Evolutionary conservation across 108 stramenopile genomes (phyloP).

Genomic region (Pinguiococcus pyrenoidosus): DNA sequence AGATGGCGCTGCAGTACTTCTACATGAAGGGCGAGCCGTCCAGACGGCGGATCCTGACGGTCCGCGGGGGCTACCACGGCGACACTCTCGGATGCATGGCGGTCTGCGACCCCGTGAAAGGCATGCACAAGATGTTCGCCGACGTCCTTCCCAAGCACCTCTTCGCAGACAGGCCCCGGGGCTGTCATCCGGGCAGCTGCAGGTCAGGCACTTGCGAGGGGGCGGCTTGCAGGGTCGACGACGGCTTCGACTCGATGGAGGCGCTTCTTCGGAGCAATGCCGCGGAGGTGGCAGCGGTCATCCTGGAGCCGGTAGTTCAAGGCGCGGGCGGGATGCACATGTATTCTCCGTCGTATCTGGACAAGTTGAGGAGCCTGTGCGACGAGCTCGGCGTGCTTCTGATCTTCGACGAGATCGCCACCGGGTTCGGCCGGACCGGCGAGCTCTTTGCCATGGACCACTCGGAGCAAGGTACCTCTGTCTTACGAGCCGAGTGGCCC

Average conservation of each 20-base stretch:
- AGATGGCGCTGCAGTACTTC: conserved; percentile 72
- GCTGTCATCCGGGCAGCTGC: neutral
- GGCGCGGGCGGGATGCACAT: conserved; percentile 77
- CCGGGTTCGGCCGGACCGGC: conserved; percentile 74
- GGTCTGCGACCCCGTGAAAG: conserved; percentile 67
- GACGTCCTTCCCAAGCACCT: conserved; percentile 40
- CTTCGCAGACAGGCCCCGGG: no score
- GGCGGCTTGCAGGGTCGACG: conserved; percentile 1
- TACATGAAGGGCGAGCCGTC: conserved; percentile 13
- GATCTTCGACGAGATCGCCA: conserved; percentile 74
- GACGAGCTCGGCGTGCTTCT: conserved; percentile 53
- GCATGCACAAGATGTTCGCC: conserved; percentile 58
- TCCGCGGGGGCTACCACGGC: conserved; percentile 69
- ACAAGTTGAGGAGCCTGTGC: conserved; percentile 48
- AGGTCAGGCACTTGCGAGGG: no score
- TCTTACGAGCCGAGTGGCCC: no score
- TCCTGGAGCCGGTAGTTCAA: conserved; percentile 77
- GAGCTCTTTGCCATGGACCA: conserved; percentile 59
- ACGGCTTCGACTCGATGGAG: conserved; percentile 22
- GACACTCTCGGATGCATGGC: conserved; percentile 76
- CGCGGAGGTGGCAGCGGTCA: conserved; percentile 63
- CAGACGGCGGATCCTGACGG: conserved; percentile 48
- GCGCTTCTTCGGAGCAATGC: conserved; percentile 22
- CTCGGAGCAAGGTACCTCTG: no score
- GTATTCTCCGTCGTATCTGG: conserved; percentile 52